Percentiles rank a stretch among this genome's conserved stretches.
phyloP scores from a whole-genome alignment of 1,139 yeast genomes.

The Debaryomyces sp. region DNA sequence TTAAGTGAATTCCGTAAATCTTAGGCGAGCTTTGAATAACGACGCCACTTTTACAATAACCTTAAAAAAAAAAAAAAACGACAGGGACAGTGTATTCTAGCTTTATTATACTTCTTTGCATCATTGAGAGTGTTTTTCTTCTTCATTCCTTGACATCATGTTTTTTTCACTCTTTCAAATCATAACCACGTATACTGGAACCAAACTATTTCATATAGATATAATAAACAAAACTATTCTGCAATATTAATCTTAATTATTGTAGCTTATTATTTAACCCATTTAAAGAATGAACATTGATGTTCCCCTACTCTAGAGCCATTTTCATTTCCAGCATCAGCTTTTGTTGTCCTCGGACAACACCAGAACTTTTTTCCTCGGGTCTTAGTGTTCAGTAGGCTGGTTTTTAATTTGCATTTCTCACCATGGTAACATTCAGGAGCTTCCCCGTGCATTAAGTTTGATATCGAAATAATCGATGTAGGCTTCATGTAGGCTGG shows the following conservation, averaged over 20 bases:
- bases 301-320: constrained; percentile 17
- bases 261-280: constrained; percentile 24
- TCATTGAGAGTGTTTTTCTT: constrained; percentile 5
- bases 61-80: background rate
- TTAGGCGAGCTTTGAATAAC: constrained; percentile 23
- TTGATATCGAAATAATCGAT: constrained; percentile 14
- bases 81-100: constrained; percentile 5
- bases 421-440: constrained; percentile 58
- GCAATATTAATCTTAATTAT: background rate
- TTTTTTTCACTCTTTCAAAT: constrained; percentile 5
- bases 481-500: background rate
- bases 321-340: constrained; percentile 13
- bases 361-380: constrained; percentile 66
- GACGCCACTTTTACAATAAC: background rate
- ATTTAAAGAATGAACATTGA: constrained; percentile 39
- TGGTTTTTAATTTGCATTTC: constrained; percentile 50
- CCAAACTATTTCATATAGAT: constrained; percentile 1
- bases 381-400: constrained; percentile 43
- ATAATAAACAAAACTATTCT: background rate
- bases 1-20: constrained; percentile 95
- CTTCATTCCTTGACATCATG: constrained; percentile 2
- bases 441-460: constrained; percentile 31
- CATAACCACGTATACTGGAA: background rate
- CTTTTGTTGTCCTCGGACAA: constrained; percentile 34
- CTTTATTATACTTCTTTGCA: constrained; percentile 5